Percentiles rank a stretch among this genome's conserved stretches.
Conservation (phyloP, 495 filamentous ascomycete species). For the Talaromyces stipitatus region DNA sequence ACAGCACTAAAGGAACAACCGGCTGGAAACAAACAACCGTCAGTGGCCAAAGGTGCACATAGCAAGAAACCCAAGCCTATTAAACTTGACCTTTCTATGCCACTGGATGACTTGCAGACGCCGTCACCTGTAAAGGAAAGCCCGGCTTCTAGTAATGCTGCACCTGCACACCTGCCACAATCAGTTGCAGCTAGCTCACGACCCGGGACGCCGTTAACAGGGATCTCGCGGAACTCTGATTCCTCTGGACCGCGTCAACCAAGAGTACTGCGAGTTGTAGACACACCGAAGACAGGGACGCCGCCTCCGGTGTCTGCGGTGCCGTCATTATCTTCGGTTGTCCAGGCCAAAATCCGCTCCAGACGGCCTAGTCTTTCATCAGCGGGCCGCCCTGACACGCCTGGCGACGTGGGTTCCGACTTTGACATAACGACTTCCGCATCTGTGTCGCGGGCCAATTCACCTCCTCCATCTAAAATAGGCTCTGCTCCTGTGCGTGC, state of each 20-base stretch:
- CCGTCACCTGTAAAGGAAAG: constrained; percentile 12
- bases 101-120: constrained; percentile 6
- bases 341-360: constrained; percentile 36
- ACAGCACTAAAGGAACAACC: constrained; percentile 15
- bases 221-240: constrained; percentile 36
- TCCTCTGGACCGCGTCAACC: constrained; percentile 40
- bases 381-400: constrained; percentile 65
- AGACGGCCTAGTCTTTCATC: constrained; percentile 54
- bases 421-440: constrained; percentile 68
- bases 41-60: neutral
- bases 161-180: neutral
- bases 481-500: constrained; percentile 68
- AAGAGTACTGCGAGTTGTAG: constrained; percentile 58
- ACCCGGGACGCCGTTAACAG: constrained; percentile 32
- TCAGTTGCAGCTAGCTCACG: constrained; percentile 20
- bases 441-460: constrained; percentile 76
- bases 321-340: constrained; percentile 32
- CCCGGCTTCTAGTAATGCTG: constrained; percentile 16
- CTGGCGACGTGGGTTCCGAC: constrained; percentile 71
- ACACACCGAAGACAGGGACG: constrained; percentile 63
- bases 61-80: constrained; percentile 23
- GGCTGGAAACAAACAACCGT: constrained; percentile 6
- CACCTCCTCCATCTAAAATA: constrained; percentile 71
- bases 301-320: constrained; percentile 29
- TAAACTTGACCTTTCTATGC: constrained; percentile 21